Base-by-base conservation (phyloP, 2,329 filamentous ascomycete genomes). In the Aspergillus sergii region DNA sequence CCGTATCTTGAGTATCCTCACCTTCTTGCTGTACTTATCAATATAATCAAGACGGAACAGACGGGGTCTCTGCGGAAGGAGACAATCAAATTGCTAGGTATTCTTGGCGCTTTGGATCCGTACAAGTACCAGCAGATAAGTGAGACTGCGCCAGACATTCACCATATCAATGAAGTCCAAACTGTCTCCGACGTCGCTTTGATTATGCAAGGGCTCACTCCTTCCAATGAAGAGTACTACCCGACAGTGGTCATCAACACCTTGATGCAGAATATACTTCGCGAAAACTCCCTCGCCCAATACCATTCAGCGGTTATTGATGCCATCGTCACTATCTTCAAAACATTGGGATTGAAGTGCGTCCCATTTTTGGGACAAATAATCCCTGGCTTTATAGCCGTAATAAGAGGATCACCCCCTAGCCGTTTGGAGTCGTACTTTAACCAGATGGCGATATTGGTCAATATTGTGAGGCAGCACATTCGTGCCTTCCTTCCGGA, bases 321-420 rank as follows among this genome's bases (percentile, higher is more conserved):
- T 76, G 95, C 95, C 6, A 96, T 99, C 71, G 98, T 99, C 89
- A 97, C 93, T 70, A 99, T 99, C 63, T 99, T 99, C 80, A 92
- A 95, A 70, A 99, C 96, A 0, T 85, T 99, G 64, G 95, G 95
- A 2, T 82, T 99, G 70, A 97, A 98, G 76, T 99, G 95, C 75
- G 94, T 99, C 10, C 91, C 93, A 0, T 99, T 98, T 78, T 86
- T 99, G 1, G 91, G 92, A 64, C 91, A 95, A 64, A 97, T 99
- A 65, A 92, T 99, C 36, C 95, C 96, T 0, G 95, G 93, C 0
- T 99, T 99, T 73, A 85, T 99, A 48, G 85, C 88, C 19, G 94
- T 99, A 61, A 97, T 99, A 65, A 87, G 91, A 69, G 91, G 90
- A 57, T 93, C 94, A 7, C 88, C 92, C 19, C 83, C 87, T 2